Percentiles rank a stretch among this genome's conserved stretches.
Conservation (phyloP, 176 grass and related monocot genomes). For the Puccinellia tenuiflora region DNA sequence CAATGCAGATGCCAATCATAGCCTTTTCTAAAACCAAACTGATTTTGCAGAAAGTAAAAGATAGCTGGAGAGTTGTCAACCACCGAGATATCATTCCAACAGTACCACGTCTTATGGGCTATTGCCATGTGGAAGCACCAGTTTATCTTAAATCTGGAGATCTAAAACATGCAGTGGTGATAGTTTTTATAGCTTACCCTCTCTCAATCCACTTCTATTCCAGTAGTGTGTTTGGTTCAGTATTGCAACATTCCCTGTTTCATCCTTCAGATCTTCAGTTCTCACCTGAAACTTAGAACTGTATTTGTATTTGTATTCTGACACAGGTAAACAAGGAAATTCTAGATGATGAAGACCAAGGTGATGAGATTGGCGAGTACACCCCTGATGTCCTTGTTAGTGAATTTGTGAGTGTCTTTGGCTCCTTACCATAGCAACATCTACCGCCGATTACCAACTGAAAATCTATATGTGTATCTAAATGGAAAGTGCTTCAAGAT, state of each 20-base stretch:
- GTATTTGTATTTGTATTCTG: slow-evolving; percentile 7
- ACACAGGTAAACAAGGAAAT: slow-evolving; percentile 51
- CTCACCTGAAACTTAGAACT: neutral
- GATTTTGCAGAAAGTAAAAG: slow-evolving; percentile 81
- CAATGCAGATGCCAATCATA: neutral
- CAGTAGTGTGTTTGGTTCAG: neutral
- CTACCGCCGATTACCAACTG: neutral
- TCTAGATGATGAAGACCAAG: slow-evolving; percentile 58
- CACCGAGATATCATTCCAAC: slow-evolving; percentile 97
- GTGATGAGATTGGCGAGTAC: slow-evolving; percentile 75
- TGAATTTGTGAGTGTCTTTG: slow-evolving; percentile 78
- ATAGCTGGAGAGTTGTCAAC: slow-evolving; percentile 98
- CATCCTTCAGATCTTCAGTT: neutral
- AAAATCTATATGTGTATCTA: neutral
- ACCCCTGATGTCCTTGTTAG: slow-evolving; percentile 79
- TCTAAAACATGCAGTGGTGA: slow-evolving; percentile 58
- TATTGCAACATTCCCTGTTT: neutral
- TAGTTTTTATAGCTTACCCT: neutral
- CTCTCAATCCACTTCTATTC: neutral
- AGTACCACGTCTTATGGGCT: slow-evolving; percentile 93
- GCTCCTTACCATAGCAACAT: neutral
- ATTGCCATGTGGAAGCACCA: slow-evolving; percentile 91
- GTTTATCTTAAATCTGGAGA: slow-evolving; percentile 81
- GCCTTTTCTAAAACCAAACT: neutral
- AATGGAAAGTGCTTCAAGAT: neutral